Percentiles rank a stretch among this genome's conserved stretches.
Conservation (phyloP, 345 rosid genomes). For the Eucalyptus lansdowneana region DNA sequence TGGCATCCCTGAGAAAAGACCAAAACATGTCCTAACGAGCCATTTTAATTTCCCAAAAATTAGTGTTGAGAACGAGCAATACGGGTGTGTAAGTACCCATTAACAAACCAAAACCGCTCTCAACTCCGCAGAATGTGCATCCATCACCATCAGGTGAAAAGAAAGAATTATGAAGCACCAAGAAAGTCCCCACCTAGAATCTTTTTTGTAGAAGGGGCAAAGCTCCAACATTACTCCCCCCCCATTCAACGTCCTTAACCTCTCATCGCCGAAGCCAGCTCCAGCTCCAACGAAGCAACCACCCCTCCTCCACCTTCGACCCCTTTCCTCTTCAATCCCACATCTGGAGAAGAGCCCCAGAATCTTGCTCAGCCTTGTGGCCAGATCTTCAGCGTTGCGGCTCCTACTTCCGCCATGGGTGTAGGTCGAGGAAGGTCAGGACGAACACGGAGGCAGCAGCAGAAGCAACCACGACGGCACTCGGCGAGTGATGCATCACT, state of each 20-base stretch:
- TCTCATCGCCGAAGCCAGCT: neutral
- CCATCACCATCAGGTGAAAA: neutral
- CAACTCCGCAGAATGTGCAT: neutral
- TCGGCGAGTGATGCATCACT: too few species aligned
- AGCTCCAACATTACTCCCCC: neutral
- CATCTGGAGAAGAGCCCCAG: conserved; percentile 18
- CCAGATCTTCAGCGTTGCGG: neutral
- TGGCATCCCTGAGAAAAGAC: too few species aligned
- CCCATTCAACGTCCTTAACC: neutral
- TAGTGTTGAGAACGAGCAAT: too few species aligned
- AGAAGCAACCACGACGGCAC: too few species aligned
- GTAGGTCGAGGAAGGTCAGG: too few species aligned
- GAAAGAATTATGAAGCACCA: neutral
- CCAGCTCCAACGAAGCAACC: neutral
- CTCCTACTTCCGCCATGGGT: neutral
- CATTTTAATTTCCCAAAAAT: too few species aligned
- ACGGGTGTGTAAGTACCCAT: too few species aligned
- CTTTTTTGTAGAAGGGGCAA: conserved; percentile 64
- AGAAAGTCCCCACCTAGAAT: conserved; percentile 36
- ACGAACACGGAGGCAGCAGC: too few species aligned
- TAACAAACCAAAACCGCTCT: too few species aligned
- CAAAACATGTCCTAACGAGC: too few species aligned
- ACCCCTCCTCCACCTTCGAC: neutral
- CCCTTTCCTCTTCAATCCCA: conserved; percentile 41
- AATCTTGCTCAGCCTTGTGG: conserved; percentile 17